Evolutionary conservation across 2,329 filamentous ascomycete species (phyloP).

Genomic region (Xylariomycetidae sp.): DNA sequence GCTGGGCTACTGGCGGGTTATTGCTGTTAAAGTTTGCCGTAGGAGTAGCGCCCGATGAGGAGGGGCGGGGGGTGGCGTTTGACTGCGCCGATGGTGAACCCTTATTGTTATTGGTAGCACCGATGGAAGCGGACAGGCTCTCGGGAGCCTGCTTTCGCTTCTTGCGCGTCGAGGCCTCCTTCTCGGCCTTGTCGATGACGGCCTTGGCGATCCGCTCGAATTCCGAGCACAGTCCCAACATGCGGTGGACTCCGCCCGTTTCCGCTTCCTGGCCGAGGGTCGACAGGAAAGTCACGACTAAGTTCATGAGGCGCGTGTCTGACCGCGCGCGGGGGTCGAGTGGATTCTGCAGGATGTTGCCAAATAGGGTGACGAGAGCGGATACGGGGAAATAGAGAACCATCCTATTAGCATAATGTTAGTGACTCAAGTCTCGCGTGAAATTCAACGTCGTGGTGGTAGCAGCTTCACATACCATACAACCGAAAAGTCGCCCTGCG

Average conservation of each 20-base stretch:
- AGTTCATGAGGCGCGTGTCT: constrained; percentile 85
- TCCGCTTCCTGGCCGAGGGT: constrained; percentile 86
- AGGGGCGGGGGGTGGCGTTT: too few species aligned
- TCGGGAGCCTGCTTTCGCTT: constrained; percentile 66
- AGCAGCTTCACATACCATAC: constrained; percentile 72
- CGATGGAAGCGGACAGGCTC: background rate
- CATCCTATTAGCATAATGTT: constrained; percentile 49
- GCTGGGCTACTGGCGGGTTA: constrained; percentile 17
- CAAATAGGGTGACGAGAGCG: constrained; percentile 88
- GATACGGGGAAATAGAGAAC: constrained; percentile 96
- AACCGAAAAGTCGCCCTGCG: constrained; percentile 88
- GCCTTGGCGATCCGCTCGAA: constrained; percentile 91
- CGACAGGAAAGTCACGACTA: constrained; percentile 87
- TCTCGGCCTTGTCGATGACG: constrained; percentile 87
- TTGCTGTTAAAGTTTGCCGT: constrained; percentile 28
- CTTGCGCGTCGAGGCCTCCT: constrained; percentile 70
- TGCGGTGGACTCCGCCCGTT: constrained; percentile 85
- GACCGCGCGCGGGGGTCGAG: constrained; percentile 82
- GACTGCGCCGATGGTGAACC: constrained; percentile 9
- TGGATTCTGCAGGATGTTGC: constrained; percentile 94
- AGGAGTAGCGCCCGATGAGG: constrained; percentile 22
- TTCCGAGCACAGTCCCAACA: constrained; percentile 91
- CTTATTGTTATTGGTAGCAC: constrained; percentile 16
- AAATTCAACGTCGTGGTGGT: background rate
- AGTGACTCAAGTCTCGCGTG: constrained; percentile 17